Percentiles rank a stretch among this genome's conserved stretches.
phyloP scores from a whole-genome alignment of 257 asterid species.

The Plantago ovata region DNA sequence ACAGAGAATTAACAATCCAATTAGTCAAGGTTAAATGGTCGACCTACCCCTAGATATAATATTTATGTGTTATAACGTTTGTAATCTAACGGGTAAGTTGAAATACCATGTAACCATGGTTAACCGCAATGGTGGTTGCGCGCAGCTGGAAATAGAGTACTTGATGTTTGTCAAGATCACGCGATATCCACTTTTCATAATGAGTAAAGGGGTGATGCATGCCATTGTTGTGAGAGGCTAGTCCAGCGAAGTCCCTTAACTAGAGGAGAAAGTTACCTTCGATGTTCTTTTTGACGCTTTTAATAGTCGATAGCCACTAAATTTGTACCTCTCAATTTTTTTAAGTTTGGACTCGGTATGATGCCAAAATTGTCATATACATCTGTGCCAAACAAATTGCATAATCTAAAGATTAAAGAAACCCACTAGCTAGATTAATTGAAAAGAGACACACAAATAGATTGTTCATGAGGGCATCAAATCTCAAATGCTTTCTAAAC shows the following conservation, averaged over 20 bases:
- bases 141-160: no score
- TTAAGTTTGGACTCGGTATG: not conserved
- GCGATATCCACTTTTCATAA: no score
- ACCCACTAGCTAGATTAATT: constrained; percentile 3
- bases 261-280: not conserved
- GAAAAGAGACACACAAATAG: not conserved
- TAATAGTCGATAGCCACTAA: constrained; percentile 8
- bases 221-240: no score
- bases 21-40: no score
- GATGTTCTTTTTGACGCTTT: not conserved
- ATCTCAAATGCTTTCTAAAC: not conserved
- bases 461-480: not conserved
- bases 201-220: no score
- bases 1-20: no score
- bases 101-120: no score
- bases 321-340: not conserved
- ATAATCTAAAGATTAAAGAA: constrained; percentile 10
- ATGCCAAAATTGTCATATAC: constrained; percentile 3
- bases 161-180: no score
- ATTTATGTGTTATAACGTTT: no score
- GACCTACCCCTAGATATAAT: no score
- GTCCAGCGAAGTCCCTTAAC: not conserved
- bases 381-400: not conserved
- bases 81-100: no score
- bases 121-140: no score